Base-by-base conservation (phyloP, 495 filamentous ascomycete species). In the Xanthoparmelia taractica region DNA sequence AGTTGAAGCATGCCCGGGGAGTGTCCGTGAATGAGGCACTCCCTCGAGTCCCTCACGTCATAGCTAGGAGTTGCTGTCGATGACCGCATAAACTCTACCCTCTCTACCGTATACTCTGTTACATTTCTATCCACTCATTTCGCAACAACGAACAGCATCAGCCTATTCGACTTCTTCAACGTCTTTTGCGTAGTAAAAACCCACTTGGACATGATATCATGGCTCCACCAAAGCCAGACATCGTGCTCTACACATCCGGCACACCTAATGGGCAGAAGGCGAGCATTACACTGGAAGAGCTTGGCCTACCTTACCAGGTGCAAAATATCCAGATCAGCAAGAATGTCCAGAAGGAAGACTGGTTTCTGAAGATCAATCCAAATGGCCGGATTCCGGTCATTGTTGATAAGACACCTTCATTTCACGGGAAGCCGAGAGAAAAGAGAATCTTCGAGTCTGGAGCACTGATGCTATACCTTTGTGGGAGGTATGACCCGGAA, bases 321-420 rank as follows among this genome's bases (percentile, higher is more conserved):
- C 81, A 82, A 54, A 78, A 76, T 38, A 82, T 94, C 68, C 76
- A 85, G 27, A 78, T 94, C 58, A 72, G 67, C 61, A 86, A 84
- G 60, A 86, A 88, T 65, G 75, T 73, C 3, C 91, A 96, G 69
- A 96, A 90, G 69, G 79, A 89, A 59, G 75, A 82, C 34, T 92
- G 89, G 88, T 96, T 90, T 74, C 77, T 94, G 36, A 84, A 83
- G 27, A 91, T 96, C 70, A 96, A 94, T 71, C 92, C 91, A 45
- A 96, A 96, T 70, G 91, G 91, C 59, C 88, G 92, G 48, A 93
- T 96, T 62, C 92, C 92, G 10, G 89, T 91, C 2, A 69, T 96
- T 20, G 86, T 84, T 4, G 88, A 90, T 68, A 65, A 63, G n/a
- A 80, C 74, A 4, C 77, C 80, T 66, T 40, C 58, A 11, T 67